These are phyloP conservation scores for Thymus quinquecostatus DNA, from an alignment of 257 asterid genomes.

Conservation along the genomic window DNA sequence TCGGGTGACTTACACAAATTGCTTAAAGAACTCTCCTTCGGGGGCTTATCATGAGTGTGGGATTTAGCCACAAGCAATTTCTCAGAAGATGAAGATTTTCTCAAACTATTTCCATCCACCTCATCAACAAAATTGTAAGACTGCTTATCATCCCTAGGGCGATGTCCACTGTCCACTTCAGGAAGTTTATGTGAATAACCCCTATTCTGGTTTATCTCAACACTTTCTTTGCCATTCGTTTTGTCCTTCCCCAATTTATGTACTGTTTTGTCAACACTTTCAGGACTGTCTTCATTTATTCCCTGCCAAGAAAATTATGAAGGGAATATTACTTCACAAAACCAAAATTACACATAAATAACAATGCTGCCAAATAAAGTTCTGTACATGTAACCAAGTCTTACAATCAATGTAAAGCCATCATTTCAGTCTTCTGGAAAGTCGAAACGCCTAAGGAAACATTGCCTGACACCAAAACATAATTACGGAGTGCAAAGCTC, in stretches of 20 bases:
- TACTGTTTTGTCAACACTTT: constrained; percentile 32
- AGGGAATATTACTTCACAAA: constrained; percentile 13
- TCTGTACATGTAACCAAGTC: constrained; percentile 54
- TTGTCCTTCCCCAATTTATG: constrained; percentile 36
- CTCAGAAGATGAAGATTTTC: constrained; percentile 40
- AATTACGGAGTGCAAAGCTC: constrained; percentile 47
- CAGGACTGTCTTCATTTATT: constrained; percentile 33
- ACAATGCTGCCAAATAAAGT: constrained; percentile 34
- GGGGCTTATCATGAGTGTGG: constrained; percentile 42
- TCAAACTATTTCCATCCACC: constrained; percentile 37
- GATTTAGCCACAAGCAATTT: constrained; percentile 39
- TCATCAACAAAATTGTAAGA: constrained; percentile 36
- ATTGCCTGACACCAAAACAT: constrained; percentile 65
- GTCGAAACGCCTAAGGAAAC: constrained; percentile 60
- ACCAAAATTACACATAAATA: constrained; percentile 27
- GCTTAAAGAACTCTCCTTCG: constrained; percentile 37
- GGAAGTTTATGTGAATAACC: constrained; percentile 18
- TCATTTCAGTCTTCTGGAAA: constrained; percentile 77
- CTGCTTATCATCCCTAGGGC: constrained; percentile 34
- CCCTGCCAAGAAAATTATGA: constrained; percentile 46
- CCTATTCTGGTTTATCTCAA: constrained; percentile 40
- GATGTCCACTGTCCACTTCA: constrained; percentile 20
- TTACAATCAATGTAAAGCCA: constrained; percentile 84
- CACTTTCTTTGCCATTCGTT: constrained; percentile 42
- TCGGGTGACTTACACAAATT: constrained; percentile 62